phyloP scores from a whole-genome alignment of 2,329 filamentous ascomycete species.

The Phialocephala subalpina region DNA sequence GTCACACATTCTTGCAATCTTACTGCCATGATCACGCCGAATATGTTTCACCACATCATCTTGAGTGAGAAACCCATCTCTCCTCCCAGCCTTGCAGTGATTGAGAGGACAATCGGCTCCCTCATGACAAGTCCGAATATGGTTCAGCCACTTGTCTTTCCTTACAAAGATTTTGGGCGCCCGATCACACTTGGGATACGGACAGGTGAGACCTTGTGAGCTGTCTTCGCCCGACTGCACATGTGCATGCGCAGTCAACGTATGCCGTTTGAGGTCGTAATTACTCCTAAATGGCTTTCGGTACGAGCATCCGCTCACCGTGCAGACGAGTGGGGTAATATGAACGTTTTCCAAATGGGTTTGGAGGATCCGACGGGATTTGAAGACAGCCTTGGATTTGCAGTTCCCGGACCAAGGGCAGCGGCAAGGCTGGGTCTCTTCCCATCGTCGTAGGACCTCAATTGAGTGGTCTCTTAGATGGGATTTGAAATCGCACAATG shows the following conservation, averaged over 20 bases:
- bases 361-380: constrained; percentile 9
- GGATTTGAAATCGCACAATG: constrained; percentile 19
- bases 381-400: constrained; percentile 24
- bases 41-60: constrained; percentile 21
- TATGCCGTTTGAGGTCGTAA: constrained; percentile 22
- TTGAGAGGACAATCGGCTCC: constrained; percentile 20
- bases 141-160: constrained; percentile 25
- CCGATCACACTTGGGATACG: constrained; percentile 17
- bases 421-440: constrained; percentile 8
- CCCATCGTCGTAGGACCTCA: constrained; percentile 15
- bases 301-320: constrained; percentile 14
- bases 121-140: constrained; percentile 19
- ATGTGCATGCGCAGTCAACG: constrained; percentile 4
- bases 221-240: constrained; percentile 11
- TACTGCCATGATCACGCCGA: constrained; percentile 17
- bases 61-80: constrained; percentile 7
- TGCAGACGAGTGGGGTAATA: constrained; percentile 20
- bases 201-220: constrained; percentile 6
- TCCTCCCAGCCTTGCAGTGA: constrained; percentile 14
- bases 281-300: constrained; percentile 23
- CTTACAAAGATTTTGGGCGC: constrained; percentile 16
- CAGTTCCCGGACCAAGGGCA: constrained; percentile 21
- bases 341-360: constrained; percentile 23
- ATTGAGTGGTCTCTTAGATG: constrained; percentile 13
- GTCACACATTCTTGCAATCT: background rate